Conservation (phyloP, 73 alveolate genomes). For the Symbiodinium pilosum region DNA sequence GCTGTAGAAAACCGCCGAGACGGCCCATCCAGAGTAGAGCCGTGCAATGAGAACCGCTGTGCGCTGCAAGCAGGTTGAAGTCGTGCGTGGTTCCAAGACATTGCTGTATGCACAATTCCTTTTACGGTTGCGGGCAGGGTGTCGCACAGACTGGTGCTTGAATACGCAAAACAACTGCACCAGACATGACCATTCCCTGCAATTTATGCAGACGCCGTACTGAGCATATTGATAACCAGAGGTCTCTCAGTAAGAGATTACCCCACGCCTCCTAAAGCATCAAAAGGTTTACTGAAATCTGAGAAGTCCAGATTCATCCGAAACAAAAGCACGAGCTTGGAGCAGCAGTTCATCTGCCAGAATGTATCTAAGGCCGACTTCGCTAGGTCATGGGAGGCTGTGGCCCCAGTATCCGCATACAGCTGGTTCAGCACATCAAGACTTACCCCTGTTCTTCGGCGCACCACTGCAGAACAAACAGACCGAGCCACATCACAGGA, state of each 20-base stretch:
- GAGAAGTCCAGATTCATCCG: neutral
- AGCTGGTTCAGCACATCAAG: neutral
- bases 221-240: neutral
- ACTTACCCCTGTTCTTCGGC: neutral
- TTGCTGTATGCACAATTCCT: neutral
- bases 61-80: conserved; percentile 15
- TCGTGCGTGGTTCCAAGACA: neutral
- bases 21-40: conserved; percentile 71
- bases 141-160: neutral
- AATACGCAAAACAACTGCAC: no score
- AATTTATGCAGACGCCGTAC: neutral
- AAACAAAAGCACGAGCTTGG: neutral
- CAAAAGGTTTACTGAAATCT: neutral
- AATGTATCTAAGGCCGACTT: neutral
- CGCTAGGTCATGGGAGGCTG: neutral
- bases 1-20: conserved; percentile 44
- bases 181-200: neutral
- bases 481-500: neutral
- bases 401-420: neutral
- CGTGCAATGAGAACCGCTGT: neutral
- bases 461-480: neutral
- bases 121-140: neutral
- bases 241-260: neutral
- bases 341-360: neutral
- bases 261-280: neutral